These are phyloP conservation scores for Thalia dealbata DNA, from an alignment of 176 grass and related monocot genomes.

Conservation along the genomic window DNA sequence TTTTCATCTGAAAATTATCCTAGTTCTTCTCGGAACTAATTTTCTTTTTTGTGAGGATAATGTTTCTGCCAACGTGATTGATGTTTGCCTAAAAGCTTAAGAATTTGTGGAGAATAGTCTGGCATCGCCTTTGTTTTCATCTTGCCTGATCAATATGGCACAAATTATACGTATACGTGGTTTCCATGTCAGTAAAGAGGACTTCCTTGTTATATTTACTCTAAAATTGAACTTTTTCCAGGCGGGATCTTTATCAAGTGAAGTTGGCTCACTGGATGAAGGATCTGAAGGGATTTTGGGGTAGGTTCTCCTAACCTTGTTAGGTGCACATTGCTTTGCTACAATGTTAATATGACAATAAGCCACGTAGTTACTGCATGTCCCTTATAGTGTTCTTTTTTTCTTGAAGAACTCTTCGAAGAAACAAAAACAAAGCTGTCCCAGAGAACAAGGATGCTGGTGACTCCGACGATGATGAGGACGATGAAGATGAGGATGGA, in stretches of 20 bases:
- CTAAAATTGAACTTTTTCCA: background rate
- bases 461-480: conserved; percentile 46
- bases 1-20: too few relatives aligned
- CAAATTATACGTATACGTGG: background rate
- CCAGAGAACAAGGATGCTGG: conserved; percentile 61
- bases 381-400: background rate
- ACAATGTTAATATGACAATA: too few relatives aligned
- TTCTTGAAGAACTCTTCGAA: conserved; percentile 38
- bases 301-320: background rate
- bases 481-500: conserved; percentile 27
- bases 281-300: background rate
- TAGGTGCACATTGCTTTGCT: background rate
- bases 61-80: too few relatives aligned
- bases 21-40: too few relatives aligned
- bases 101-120: background rate
- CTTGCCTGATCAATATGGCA: background rate
- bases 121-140: background rate
- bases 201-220: background rate
- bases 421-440: conserved; percentile 30
- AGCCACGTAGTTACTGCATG: too few relatives aligned
- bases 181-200: background rate
- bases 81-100: background rate
- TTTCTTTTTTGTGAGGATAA: too few relatives aligned
- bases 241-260: conserved; percentile 2
- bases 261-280: background rate